Base-by-base conservation (phyloP, 2,329 filamentous ascomycete species). In the Phialophora tarda region DNA sequence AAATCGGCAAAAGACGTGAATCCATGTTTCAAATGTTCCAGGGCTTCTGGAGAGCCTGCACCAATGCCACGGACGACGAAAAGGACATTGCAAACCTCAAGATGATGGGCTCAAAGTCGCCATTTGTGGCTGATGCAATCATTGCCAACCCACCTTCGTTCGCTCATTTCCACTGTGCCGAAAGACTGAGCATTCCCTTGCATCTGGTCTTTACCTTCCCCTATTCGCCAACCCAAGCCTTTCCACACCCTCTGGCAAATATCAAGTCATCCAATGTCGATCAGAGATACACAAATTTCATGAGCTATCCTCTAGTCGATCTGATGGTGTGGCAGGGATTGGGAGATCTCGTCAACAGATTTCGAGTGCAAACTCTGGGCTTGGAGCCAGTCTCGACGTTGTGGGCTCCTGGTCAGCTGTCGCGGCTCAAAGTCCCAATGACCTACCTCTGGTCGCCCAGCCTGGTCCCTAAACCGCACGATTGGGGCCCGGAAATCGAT, bases 11-110 rank as follows among this genome's bases (percentile, higher is more conserved):
- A 26, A 82, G 90, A 32, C 82, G 91, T 47, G 83, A 85, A 4
- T 85, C 86, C 56, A 93, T 94, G 89, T 89, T 86, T 2, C 88
- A 90, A 68, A 94, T 94, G 89, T 92, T 94, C 73, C 84, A 91
- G 67, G 91, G 91, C 0, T 93, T 92, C 78, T 94, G 91, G 91
- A 81, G 89, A 30, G 88, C 90, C 0, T 94, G 91, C 73, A 86
- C 91, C 72, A 89, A 73, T 64, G 65, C 71, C 2, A 91, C 88
- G 0, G 90, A 92, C 69, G 88, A 91, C 69, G 86, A 89, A 73
- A 85, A 81, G 24, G 86, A 91, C 73, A 74, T 78, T 1, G 78
- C 81, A 12, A 91, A 89, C 71, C 73, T 85, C 32, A 88, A 86
- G 74, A 86, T 90, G 84, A 87, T 91, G 84, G 86, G 85, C 0